Evolutionary conservation across 805 yeast genomes (phyloP).

Genomic region (Jamesozyma lodderae): DNA sequence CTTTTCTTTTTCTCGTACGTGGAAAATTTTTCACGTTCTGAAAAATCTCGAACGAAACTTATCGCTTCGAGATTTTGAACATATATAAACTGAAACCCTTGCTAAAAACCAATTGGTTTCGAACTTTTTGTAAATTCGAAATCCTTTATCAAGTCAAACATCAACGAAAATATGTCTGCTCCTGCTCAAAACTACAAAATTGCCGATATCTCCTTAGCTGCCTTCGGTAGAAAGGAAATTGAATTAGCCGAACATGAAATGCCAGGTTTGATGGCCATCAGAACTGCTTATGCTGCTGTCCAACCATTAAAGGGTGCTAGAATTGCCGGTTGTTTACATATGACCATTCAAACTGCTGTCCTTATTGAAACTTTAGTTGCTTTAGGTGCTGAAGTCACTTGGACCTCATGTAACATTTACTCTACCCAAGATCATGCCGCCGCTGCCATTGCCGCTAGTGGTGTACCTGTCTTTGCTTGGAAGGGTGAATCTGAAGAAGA

Average conservation of each 20-base stretch:
- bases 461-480: slow-evolving; percentile 99
- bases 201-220: slow-evolving; percentile 96
- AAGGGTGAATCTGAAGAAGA: slow-evolving; percentile 99
- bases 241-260: slow-evolving; percentile 98
- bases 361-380: slow-evolving; percentile 95
- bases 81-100: too few species aligned
- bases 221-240: slow-evolving; percentile 99
- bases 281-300: slow-evolving; percentile 79
- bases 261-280: slow-evolving; percentile 99
- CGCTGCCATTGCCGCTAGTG: slow-evolving; percentile 98
- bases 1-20: too few species aligned
- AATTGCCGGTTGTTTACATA: slow-evolving; percentile 98
- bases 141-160: too few species aligned
- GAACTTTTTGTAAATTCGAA: too few species aligned
- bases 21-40: too few species aligned
- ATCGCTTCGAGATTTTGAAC: too few species aligned
- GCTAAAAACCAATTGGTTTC: too few species aligned
- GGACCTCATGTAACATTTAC: slow-evolving; percentile 99
- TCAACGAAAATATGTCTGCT: slow-evolving; percentile 50
- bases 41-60: too few species aligned
- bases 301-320: slow-evolving; percentile 98
- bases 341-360: slow-evolving; percentile 99
- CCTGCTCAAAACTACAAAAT: slow-evolving; percentile 79
- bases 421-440: slow-evolving; percentile 99
- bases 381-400: slow-evolving; percentile 98